Conservation (phyloP, 768 basidiomycete species). For the Ephemerocybe angulata region DNA sequence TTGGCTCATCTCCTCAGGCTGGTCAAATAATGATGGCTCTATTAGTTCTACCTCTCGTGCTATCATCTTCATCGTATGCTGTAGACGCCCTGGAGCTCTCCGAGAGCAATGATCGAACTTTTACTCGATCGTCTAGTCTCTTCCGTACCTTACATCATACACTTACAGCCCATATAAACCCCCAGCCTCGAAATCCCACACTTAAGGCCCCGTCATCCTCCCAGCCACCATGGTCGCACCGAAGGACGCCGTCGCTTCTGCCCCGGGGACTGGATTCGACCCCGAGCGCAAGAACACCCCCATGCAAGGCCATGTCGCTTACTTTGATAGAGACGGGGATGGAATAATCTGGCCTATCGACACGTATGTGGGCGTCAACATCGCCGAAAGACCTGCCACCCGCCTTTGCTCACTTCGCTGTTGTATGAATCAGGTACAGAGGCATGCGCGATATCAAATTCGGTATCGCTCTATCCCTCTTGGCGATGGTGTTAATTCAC, state of each 20-base stretch:
- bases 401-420: background rate
- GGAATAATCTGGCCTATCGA: conserved; percentile 45
- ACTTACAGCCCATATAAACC: too few relatives aligned
- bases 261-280: conserved; percentile 29
- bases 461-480: conserved; percentile 31
- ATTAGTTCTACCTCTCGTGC: too few relatives aligned
- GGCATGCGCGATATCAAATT: conserved; percentile 39
- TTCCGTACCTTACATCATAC: too few relatives aligned
- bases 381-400: background rate
- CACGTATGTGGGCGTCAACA: conserved; percentile 29
- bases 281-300: conserved; percentile 30
- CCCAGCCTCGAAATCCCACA: too few relatives aligned
- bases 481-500: conserved; percentile 37
- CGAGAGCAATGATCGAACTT: too few relatives aligned
- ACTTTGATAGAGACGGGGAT: conserved; percentile 43
- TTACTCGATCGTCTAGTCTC: too few relatives aligned
- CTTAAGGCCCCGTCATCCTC: background rate
- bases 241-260: conserved; percentile 22
- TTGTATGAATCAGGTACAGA: conserved; percentile 31
- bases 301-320: conserved; percentile 41
- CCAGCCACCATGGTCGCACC: conserved; percentile 30
- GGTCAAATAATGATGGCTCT: too few relatives aligned
- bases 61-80: too few relatives aligned
- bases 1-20: too few relatives aligned
- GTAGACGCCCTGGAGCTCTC: too few relatives aligned